Base-by-base conservation (phyloP, 2,329 filamentous ascomycete species). In the Thermothelomyces thermophilus region DNA sequence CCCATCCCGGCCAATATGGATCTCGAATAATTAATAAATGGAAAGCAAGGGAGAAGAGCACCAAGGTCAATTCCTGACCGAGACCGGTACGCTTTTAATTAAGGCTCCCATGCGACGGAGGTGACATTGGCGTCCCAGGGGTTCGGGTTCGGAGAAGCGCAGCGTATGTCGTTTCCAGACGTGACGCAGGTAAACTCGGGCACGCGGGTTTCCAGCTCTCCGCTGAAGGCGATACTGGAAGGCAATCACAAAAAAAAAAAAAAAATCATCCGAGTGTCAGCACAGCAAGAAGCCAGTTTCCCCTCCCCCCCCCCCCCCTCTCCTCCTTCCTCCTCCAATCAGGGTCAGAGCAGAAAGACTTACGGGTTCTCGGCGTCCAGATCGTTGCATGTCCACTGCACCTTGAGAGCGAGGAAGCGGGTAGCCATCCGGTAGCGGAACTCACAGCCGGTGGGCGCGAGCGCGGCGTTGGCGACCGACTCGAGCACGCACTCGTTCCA, bases 351-450 rank as follows among this genome's bases (percentile, higher is more conserved):
- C n/a, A n/a, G n/a, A n/a, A n/a, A n/a, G 34, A 55, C 58, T 35
- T 46, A 62, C 60, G 56, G 59, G 30, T 54, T 51, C 17, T 42
- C 39, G 5, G 36, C 22, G 50, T 62, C 59, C 48, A 61, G 36
- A 44, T 61, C 58, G 8, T 20, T 52, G 49, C 59, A 62, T 28
- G 41, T 41, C 60, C 60, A 62, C 20, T 60, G 47, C 7, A 56
- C 56, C 41, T 49, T 48, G 34, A 61, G 3, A 5, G 35, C 50
- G 16, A 60, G 17, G 19, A 52, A 46, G 47, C 48, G 50, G 3
- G 44, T 48, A 4, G 33, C 43, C 2, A 40, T 41, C n/a, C 56
- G 46, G 39, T 60, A 60, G 11, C 43, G 36, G 8, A 57, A 55
- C 30, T 50, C 43, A 26, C 58, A 60, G 26, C 39, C 50, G 42